phyloP scores from a whole-genome alignment of 768 basidiomycete species.

The Lactifluus volemus region DNA sequence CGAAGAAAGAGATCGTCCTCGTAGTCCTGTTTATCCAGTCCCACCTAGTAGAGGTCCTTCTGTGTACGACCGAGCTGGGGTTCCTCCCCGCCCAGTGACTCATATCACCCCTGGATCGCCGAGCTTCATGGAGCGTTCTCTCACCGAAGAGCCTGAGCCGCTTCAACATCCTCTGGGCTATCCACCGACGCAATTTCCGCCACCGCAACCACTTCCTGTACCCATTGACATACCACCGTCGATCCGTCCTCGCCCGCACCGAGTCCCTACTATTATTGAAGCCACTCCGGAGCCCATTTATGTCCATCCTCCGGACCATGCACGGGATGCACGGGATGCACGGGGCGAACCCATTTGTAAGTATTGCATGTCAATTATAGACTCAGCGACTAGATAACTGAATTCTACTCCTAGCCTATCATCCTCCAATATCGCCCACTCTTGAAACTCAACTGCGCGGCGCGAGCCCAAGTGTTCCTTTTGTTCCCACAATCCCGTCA shows the following conservation, averaged over 20 bases:
- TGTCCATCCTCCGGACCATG: not conserved
- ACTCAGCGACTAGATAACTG: not conserved
- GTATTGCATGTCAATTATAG: not conserved
- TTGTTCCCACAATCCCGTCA: not conserved
- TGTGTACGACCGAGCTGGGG: not conserved
- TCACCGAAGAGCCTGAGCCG: constrained; percentile 3
- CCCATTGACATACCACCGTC: not conserved
- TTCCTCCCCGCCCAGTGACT: not conserved
- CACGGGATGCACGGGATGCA: too few relatives aligned
- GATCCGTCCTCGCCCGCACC: constrained; percentile 1
- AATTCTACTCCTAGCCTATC: not conserved
- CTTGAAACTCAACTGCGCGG: constrained; percentile 1
- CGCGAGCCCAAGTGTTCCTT: not conserved
- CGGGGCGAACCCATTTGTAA: constrained; percentile 3
- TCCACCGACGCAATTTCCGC: not conserved
- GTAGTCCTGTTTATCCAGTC: not conserved
- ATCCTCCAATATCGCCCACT: constrained; percentile 3
- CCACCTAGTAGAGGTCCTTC: not conserved
- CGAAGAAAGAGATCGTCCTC: not conserved
- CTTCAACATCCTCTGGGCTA: constrained; percentile 2
- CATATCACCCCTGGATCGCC: constrained; percentile 7
- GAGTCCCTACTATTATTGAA: constrained; percentile 12
- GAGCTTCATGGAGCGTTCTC: not conserved
- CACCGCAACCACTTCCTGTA: not conserved
- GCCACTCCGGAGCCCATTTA: constrained; percentile 11